Evolutionary conservation across 1,284 basidiomycete genomes (phyloP).

Genomic region (Mycena sp.): DNA sequence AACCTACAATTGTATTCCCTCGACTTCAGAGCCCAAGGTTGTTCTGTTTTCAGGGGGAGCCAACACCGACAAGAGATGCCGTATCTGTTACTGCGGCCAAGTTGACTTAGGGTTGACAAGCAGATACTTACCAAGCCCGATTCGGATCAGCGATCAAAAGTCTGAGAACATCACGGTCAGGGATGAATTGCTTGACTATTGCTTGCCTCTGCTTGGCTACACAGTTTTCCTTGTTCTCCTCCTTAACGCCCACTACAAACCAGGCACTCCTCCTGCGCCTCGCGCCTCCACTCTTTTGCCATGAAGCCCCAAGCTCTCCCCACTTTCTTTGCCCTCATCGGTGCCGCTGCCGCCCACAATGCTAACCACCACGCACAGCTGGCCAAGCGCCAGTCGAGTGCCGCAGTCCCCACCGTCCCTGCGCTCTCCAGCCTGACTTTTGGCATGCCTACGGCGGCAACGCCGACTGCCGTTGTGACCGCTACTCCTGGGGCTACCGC

Average conservation of each 20-base stretch:
- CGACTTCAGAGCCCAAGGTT: no score
- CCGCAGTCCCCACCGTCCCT: constrained; percentile 46
- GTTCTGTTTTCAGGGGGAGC: no score
- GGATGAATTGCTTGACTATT: no score
- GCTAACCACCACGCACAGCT: constrained; percentile 35
- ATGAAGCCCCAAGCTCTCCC: constrained; percentile 57
- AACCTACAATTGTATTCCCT: no score
- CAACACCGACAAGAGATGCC: no score
- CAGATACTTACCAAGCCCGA: no score
- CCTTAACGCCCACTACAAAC: neutral
- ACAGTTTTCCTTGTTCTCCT: neutral
- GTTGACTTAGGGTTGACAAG: no score
- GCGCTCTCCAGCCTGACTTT: constrained; percentile 71
- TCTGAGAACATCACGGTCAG: neutral
- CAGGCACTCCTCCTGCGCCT: neutral
- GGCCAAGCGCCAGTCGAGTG: constrained; percentile 42
- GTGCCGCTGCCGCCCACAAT: constrained; percentile 46
- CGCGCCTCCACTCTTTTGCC: constrained; percentile 33
- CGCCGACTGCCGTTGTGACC: constrained; percentile 60
- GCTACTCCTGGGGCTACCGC: constrained; percentile 67
- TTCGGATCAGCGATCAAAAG: neutral
- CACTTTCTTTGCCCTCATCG: constrained; percentile 54
- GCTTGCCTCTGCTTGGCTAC: neutral
- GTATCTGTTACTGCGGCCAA: no score
- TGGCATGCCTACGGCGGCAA: constrained; percentile 69